phyloP scores from a whole-genome alignment of 192 early-diverging fungal genomes.

The Mortierella antarctica region DNA sequence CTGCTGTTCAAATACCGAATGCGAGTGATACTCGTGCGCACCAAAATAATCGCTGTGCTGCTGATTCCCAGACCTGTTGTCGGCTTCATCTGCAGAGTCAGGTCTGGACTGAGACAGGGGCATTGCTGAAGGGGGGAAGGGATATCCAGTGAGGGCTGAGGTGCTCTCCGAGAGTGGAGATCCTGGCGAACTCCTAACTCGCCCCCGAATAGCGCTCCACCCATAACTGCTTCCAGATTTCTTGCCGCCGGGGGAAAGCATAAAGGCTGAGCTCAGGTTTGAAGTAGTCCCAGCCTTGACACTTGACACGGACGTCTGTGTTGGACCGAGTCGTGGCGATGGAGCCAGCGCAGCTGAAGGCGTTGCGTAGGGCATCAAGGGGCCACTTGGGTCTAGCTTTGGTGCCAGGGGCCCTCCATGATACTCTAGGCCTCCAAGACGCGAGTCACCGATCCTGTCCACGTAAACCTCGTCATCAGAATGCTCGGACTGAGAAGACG shows the following conservation, averaged over 20 bases:
- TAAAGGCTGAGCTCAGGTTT: conserved; percentile 3
- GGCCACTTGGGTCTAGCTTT: conserved; percentile 5
- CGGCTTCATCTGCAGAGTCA: neutral
- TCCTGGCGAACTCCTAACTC: conserved; percentile 6
- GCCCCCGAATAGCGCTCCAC: neutral
- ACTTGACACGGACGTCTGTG: neutral
- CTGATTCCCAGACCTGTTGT: neutral
- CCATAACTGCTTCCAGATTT: neutral
- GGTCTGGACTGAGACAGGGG: neutral
- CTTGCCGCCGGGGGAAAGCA: neutral
- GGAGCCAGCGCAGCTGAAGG: neutral
- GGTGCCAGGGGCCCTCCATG: neutral
- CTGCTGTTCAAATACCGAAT: too few relatives aligned
- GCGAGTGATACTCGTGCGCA: too few relatives aligned
- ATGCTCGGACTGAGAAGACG: too few relatives aligned
- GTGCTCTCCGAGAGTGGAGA: conserved; percentile 1
- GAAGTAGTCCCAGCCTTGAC: conserved; percentile 13
- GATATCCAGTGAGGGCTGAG: conserved; percentile 6
- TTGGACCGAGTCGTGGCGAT: conserved; percentile 3
- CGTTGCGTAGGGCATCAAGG: conserved; percentile 2
- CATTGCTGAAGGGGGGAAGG: conserved; percentile 1
- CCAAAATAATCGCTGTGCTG: neutral
- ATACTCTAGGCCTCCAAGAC: neutral
- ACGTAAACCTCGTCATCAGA: neutral
- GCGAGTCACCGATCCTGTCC: neutral